Conservation (phyloP, 2,329 filamentous ascomycete species). For the Graphium sp. region DNA sequence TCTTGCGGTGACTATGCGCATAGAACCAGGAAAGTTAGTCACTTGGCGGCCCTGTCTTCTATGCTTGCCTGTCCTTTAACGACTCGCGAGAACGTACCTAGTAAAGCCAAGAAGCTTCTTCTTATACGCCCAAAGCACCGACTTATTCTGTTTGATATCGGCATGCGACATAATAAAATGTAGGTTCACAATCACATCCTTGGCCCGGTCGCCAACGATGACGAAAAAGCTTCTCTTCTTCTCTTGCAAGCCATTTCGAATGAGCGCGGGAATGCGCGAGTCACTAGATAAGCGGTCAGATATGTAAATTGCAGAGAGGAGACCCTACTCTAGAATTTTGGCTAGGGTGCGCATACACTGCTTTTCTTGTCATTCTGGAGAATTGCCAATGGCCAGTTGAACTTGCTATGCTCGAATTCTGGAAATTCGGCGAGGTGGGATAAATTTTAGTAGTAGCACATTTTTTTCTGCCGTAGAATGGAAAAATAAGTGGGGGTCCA, state of each 20-base stretch:
- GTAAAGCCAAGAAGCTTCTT: slow-evolving; percentile 92
- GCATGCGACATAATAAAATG: slow-evolving; percentile 86
- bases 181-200: slow-evolving; percentile 87
- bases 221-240: slow-evolving; percentile 99
- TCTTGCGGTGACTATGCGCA: slow-evolving; percentile 64
- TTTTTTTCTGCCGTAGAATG: no score
- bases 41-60: neutral
- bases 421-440: slow-evolving; percentile 1
- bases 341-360: no score
- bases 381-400: neutral
- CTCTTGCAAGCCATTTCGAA: slow-evolving; percentile 80
- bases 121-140: slow-evolving; percentile 96
- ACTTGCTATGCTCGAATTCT: neutral
- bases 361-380: slow-evolving; percentile 2
- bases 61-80: no score
- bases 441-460: neutral
- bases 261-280: slow-evolving; percentile 77
- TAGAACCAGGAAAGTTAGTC: neutral
- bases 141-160: slow-evolving; percentile 81
- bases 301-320: neutral
- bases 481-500: no score
- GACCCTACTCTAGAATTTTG: no score
- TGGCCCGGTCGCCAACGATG: slow-evolving; percentile 81
- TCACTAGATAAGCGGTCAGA: slow-evolving; percentile 35
- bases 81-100: slow-evolving; percentile 31